These are phyloP conservation scores for Globisporangium lucens DNA, from an alignment of 352 stramenopile species.

Conservation along the genomic window DNA sequence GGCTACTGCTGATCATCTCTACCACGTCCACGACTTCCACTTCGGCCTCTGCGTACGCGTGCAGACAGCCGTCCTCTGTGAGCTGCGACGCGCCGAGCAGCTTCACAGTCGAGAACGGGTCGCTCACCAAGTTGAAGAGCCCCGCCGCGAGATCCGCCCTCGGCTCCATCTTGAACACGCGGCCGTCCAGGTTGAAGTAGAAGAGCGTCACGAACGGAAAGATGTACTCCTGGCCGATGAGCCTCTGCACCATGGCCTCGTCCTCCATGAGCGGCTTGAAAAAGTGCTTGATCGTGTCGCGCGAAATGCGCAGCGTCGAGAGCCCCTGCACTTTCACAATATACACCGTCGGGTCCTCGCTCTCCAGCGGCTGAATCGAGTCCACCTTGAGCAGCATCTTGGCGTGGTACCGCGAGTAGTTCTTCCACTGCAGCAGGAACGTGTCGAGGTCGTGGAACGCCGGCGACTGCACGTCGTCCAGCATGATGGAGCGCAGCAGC, in stretches of 20 bases:
- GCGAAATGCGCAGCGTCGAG: constrained; percentile 50
- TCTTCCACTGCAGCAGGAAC: constrained; percentile 53
- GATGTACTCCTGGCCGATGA: constrained; percentile 55
- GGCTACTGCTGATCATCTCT: neutral
- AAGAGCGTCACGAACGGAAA: constrained; percentile 56
- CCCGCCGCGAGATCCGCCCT: constrained; percentile 44
- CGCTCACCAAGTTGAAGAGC: constrained; percentile 48
- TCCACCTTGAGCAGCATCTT: constrained; percentile 31
- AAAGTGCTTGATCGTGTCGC: constrained; percentile 62
- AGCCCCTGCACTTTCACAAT: constrained; percentile 40
- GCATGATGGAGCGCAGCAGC: constrained; percentile 43
- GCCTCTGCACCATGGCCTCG: constrained; percentile 55
- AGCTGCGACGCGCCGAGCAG: constrained; percentile 51
- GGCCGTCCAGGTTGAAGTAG: constrained; percentile 48
- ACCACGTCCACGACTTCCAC: neutral
- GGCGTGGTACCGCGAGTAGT: constrained; percentile 63
- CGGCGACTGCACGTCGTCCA: constrained; percentile 48
- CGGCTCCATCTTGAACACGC: constrained; percentile 51
- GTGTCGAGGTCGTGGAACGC: constrained; percentile 46
- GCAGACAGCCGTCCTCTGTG: constrained; percentile 46
- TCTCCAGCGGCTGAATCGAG: constrained; percentile 36
- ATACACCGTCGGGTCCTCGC: constrained; percentile 29
- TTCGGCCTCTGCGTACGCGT: constrained; percentile 37
- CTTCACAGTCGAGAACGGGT: constrained; percentile 54
- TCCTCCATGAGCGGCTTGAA: constrained; percentile 54